Evolutionary conservation across 495 filamentous ascomycete species (phyloP).

Genomic region (Ramalina intermedia): DNA sequence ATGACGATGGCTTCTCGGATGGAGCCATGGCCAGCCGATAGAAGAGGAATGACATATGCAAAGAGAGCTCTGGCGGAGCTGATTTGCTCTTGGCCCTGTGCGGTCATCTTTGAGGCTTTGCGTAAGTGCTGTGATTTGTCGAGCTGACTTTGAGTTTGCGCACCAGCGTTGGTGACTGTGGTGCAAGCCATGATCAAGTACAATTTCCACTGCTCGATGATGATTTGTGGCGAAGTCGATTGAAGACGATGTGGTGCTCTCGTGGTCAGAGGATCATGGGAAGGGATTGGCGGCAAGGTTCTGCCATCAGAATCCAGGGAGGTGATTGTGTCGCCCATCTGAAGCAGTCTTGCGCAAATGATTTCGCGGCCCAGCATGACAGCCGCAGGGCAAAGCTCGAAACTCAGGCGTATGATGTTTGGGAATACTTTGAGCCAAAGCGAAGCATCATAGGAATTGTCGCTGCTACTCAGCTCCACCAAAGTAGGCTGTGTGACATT

Average conservation of each 20-base stretch:
- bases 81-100: conserved; percentile 55
- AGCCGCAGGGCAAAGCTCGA: conserved; percentile 79
- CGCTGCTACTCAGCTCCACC: conserved; percentile 89
- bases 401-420: conserved; percentile 81
- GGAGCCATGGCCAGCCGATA: conserved; percentile 57
- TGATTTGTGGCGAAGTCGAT: conserved; percentile 66
- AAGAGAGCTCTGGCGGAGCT: conserved; percentile 80
- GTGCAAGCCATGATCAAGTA: conserved; percentile 96
- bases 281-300: conserved; percentile 40
- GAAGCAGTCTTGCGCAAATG: conserved; percentile 77
- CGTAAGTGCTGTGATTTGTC: conserved; percentile 65
- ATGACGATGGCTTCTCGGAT: conserved; percentile 85
- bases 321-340: conserved; percentile 76
- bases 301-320: conserved; percentile 61
- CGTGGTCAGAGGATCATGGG: conserved; percentile 31
- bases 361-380: conserved; percentile 81
- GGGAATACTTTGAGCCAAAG: conserved; percentile 97
- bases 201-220: conserved; percentile 98
- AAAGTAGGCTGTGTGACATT: conserved; percentile 57
- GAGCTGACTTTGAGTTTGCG: conserved; percentile 40
- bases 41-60: conserved; percentile 73
- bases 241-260: conserved; percentile 36
- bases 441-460: conserved; percentile 84
- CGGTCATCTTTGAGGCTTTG: conserved; percentile 58
- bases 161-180: conserved; percentile 75